These are phyloP conservation scores for Neonectria faginata DNA, from an alignment of 2,329 filamentous ascomycete species.

Conservation along the genomic window DNA sequence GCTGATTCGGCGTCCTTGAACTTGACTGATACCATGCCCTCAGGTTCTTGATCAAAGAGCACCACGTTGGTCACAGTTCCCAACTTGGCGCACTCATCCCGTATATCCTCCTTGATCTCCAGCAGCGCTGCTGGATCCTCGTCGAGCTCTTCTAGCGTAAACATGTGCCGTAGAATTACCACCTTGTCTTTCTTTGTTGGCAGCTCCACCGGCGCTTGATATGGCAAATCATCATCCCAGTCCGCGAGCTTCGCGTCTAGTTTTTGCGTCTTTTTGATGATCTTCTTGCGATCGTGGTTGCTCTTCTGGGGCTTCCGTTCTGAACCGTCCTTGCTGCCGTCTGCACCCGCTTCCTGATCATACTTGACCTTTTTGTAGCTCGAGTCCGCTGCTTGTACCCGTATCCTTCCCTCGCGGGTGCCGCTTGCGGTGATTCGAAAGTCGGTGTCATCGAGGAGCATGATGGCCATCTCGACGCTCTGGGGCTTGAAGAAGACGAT, in stretches of 20 bases:
- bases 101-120: slow-evolving; percentile 95
- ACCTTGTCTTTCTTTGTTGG: slow-evolving; percentile 76
- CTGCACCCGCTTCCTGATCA: slow-evolving; percentile 53
- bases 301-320: slow-evolving; percentile 60
- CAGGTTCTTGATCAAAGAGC: slow-evolving; percentile 86
- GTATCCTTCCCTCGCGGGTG: slow-evolving; percentile 73
- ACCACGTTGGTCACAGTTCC: slow-evolving; percentile 92
- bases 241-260: slow-evolving; percentile 92
- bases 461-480: slow-evolving; percentile 87
- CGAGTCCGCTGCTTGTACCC: slow-evolving; percentile 85
- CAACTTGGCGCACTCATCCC: slow-evolving; percentile 87
- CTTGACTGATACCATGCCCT: slow-evolving; percentile 86
- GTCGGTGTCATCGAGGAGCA: slow-evolving; percentile 83
- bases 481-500: slow-evolving; percentile 96
- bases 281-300: slow-evolving; percentile 83
- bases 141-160: slow-evolving; percentile 85
- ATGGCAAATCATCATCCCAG: slow-evolving; percentile 91
- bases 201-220: slow-evolving; percentile 56
- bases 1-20: slow-evolving; percentile 81
- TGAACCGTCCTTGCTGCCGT: slow-evolving; percentile 40
- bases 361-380: slow-evolving; percentile 93
- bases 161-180: slow-evolving; percentile 93
- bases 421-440: slow-evolving; percentile 74
- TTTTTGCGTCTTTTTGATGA: slow-evolving; percentile 91
- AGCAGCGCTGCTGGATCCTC: slow-evolving; percentile 85